These are phyloP conservation scores for Zizania latifolia DNA, from an alignment of 176 grass and related monocot genomes.

Conservation along the genomic window DNA sequence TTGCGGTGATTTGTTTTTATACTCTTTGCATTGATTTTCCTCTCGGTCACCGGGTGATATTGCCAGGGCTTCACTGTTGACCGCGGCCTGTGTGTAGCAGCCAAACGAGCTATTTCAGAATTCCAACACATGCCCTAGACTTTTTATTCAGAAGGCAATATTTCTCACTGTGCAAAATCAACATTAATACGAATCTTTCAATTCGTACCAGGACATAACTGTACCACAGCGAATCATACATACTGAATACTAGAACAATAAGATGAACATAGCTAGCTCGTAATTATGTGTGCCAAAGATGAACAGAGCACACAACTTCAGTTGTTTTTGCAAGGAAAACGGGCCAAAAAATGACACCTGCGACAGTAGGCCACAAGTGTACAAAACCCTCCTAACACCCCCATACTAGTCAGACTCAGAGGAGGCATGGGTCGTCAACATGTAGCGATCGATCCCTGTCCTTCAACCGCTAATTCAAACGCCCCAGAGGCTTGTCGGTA, in stretches of 20 bases:
- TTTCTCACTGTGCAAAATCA: background rate
- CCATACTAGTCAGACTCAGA: background rate
- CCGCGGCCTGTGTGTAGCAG: background rate
- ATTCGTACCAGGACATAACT: background rate
- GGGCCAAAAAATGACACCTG: slow-evolving; percentile 14
- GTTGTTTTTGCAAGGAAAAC: background rate
- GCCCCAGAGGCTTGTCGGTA: too few relatives aligned
- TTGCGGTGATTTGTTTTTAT: background rate
- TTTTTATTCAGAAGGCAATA: background rate
- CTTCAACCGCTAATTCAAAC: too few relatives aligned
- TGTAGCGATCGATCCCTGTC: too few relatives aligned
- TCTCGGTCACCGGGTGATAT: too few relatives aligned
- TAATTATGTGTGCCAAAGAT: background rate
- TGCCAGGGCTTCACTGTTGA: background rate
- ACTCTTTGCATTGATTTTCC: background rate
- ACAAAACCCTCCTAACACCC: background rate
- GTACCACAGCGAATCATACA: too few relatives aligned
- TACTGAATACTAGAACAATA: too few relatives aligned
- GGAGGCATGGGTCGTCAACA: too few relatives aligned
- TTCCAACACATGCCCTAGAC: background rate
- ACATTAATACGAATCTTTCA: background rate
- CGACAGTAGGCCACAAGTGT: background rate
- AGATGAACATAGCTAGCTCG: too few relatives aligned
- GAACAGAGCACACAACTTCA: background rate
- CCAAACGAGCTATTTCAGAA: background rate